These are phyloP conservation scores for Zopfochytrium polystomum DNA, from an alignment of 371 early-diverging fungal species.

Conservation along the genomic window DNA sequence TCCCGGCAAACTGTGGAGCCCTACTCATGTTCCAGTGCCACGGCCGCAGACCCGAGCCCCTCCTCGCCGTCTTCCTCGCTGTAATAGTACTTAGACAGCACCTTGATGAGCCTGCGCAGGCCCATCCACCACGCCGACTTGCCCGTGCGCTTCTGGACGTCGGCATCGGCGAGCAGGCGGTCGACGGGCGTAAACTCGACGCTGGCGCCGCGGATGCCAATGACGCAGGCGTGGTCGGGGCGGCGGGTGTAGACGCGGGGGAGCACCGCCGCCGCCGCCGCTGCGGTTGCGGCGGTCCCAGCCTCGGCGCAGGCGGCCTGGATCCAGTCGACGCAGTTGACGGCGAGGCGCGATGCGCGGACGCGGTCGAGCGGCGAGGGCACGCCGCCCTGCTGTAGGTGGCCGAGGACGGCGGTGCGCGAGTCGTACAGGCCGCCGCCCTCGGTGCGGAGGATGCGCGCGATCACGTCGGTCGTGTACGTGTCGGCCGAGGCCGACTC, in stretches of 20 bases:
- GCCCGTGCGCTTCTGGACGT: slow-evolving; percentile 77
- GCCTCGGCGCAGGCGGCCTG: slow-evolving; percentile 28
- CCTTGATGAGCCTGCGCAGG: slow-evolving; percentile 47
- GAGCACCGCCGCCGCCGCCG: background rate
- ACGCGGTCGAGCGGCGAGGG: slow-evolving; percentile 96
- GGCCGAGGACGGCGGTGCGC: slow-evolving; percentile 90
- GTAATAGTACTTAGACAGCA: slow-evolving; percentile 45
- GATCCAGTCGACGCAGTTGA: slow-evolving; percentile 60
- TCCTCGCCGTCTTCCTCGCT: slow-evolving; percentile 20
- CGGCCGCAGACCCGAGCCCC: too few species aligned
- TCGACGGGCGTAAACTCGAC: slow-evolving; percentile 71
- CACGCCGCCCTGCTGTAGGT: slow-evolving; percentile 95
- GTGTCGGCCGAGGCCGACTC: slow-evolving; percentile 75
- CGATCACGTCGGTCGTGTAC: slow-evolving; percentile 88
- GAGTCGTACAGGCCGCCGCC: slow-evolving; percentile 89
- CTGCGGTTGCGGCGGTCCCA: background rate
- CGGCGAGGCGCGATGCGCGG: slow-evolving; percentile 83
- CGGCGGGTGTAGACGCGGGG: slow-evolving; percentile 48
- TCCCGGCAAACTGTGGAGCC: too few species aligned
- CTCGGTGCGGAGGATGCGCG: slow-evolving; percentile 89
- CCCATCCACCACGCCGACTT: slow-evolving; percentile 78
- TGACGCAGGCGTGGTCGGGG: slow-evolving; percentile 67
- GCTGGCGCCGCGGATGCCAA: slow-evolving; percentile 79
- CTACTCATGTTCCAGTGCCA: too few species aligned
- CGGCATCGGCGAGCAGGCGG: slow-evolving; percentile 57